Conservation (phyloP, 2,329 filamentous ascomycete genomes). For the Aspergillus terreus region DNA sequence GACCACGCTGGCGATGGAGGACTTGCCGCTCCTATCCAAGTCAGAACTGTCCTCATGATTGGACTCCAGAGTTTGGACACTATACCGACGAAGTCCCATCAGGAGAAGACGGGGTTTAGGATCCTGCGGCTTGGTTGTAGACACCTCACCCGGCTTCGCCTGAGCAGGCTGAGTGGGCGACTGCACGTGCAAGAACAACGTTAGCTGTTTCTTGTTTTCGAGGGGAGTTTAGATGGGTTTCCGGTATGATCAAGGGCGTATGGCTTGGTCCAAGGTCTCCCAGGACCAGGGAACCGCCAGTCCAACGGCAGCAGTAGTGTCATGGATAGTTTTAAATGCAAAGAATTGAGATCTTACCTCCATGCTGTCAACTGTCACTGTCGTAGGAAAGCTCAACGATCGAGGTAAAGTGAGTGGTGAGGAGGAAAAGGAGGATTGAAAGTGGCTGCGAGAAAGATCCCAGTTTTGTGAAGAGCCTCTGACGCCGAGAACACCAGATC, state of each 20-base stretch:
- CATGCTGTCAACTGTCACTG: background rate
- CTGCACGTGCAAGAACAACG: slow-evolving; percentile 20
- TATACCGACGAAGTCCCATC: slow-evolving; percentile 90
- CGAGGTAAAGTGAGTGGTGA: background rate
- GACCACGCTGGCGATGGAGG: slow-evolving; percentile 97
- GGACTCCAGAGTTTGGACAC: slow-evolving; percentile 15
- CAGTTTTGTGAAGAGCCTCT: background rate
- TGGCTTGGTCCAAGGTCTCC: background rate
- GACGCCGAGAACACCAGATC: background rate
- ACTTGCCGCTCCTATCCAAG: slow-evolving; percentile 79
- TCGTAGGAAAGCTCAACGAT: background rate
- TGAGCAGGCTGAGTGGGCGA: slow-evolving; percentile 21
- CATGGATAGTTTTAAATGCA: background rate
- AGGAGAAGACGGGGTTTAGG: slow-evolving; percentile 79
- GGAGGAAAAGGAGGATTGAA: background rate
- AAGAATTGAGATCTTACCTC: background rate
- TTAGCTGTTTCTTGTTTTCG: slow-evolving; percentile 19
- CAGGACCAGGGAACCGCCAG: background rate
- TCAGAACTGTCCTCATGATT: slow-evolving; percentile 12
- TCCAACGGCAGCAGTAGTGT: background rate
- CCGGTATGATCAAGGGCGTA: background rate
- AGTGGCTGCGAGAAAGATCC: background rate
- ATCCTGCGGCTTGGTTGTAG: slow-evolving; percentile 48
- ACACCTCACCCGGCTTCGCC: slow-evolving; percentile 24
- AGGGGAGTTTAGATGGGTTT: slow-evolving; percentile 1